Conservation (phyloP, 2,329 filamentous ascomycete species). For the Scedosporium dehoogii region DNA sequence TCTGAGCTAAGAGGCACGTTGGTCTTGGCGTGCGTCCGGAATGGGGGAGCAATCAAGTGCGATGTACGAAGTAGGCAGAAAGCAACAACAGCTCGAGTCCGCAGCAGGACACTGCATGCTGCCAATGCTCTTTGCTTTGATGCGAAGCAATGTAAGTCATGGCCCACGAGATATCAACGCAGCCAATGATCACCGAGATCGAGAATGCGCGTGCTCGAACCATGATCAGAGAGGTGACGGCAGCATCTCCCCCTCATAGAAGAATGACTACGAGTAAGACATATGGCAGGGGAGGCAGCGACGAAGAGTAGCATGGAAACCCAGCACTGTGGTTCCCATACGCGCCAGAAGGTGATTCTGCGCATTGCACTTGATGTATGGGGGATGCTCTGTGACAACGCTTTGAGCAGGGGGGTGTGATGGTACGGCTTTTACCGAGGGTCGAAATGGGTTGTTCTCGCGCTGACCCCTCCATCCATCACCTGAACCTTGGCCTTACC, state of each 20-base stretch:
- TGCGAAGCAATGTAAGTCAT: conserved; percentile 1
- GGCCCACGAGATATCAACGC: neutral
- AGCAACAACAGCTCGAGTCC: neutral
- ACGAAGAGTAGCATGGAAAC: neutral
- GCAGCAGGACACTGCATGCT: neutral
- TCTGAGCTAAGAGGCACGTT: neutral
- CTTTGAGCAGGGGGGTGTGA: neutral
- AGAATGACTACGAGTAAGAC: neutral
- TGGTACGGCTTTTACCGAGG: neutral
- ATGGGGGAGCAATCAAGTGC: neutral
- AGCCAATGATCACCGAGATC: neutral
- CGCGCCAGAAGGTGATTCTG: neutral
- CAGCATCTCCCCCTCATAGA: neutral
- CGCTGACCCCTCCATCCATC: neutral
- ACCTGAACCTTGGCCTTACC: neutral
- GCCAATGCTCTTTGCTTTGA: neutral
- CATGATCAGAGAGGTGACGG: neutral
- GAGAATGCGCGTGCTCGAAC: neutral
- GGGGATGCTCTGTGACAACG: neutral
- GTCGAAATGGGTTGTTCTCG: neutral
- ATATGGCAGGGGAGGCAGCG: neutral
- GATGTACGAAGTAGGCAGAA: neutral
- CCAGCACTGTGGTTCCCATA: neutral
- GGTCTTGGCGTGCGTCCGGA: conserved; percentile 3
- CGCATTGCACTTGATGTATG: neutral